phyloP scores from a whole-genome alignment of 1,284 basidiomycete genomes.

The Blastosporella zonata region DNA sequence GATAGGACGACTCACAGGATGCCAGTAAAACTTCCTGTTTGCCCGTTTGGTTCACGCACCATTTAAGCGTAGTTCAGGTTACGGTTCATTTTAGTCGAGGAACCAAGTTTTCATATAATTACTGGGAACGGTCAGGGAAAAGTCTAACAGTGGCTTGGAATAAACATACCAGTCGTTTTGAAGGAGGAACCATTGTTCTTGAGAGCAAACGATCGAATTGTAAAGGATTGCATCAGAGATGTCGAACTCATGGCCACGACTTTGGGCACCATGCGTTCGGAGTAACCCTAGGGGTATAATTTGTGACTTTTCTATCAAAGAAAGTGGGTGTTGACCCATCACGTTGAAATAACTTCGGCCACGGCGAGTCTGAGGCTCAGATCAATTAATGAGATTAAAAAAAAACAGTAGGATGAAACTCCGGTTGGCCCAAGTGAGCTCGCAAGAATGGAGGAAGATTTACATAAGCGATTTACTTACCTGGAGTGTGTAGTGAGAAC shows the following conservation, averaged over 20 bases:
- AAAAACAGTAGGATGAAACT: too few species aligned
- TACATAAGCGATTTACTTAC: too few species aligned
- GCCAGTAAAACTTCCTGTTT: conserved; percentile 55
- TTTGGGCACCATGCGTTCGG: conserved; percentile 12
- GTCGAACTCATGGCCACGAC: too few species aligned
- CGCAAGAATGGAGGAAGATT: too few species aligned
- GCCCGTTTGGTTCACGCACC: conserved; percentile 55
- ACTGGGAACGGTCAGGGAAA: conserved; percentile 25
- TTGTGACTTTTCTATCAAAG: conserved; percentile 6
- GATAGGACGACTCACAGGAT: conserved; percentile 49
- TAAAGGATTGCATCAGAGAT: conserved; percentile 62
- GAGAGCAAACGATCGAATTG: conserved; percentile 53
- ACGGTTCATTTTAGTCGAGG: conserved; percentile 65
- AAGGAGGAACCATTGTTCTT: conserved; percentile 25
- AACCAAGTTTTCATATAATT: conserved; percentile 58
- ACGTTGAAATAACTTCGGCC: too few species aligned
- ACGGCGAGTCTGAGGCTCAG: too few species aligned
- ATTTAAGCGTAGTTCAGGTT: conserved; percentile 68
- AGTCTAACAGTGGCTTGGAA: background rate
- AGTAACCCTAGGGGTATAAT: conserved; percentile 7
- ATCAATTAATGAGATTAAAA: too few species aligned
- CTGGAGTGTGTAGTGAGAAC: too few species aligned
- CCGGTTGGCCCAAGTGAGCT: too few species aligned
- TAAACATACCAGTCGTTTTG: conserved; percentile 33
- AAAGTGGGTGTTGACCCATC: background rate